These are phyloP conservation scores for Colletotrichum viniferum DNA, from an alignment of 2,329 filamentous ascomycete species.

Conservation along the genomic window DNA sequence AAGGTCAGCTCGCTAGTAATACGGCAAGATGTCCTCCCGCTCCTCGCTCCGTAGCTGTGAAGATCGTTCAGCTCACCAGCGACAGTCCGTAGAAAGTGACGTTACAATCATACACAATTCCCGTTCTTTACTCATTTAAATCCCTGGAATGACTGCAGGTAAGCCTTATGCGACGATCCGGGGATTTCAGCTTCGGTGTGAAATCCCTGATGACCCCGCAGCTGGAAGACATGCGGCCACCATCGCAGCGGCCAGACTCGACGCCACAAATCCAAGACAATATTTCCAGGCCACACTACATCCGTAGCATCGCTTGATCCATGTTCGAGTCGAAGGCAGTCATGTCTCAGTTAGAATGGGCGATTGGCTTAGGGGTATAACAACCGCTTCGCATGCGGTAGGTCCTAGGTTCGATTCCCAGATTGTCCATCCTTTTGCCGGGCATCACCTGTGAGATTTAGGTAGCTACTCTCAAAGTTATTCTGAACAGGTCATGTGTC, in stretches of 20 bases:
- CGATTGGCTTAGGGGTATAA: background rate
- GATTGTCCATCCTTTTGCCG: background rate
- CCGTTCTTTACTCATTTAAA: background rate
- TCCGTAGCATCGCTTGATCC: too few species aligned
- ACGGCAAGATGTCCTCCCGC: background rate
- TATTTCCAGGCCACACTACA: background rate
- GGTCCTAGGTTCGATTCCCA: background rate
- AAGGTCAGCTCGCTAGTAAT: background rate
- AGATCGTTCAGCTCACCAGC: background rate
- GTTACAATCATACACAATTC: background rate
- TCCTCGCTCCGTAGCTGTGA: background rate
- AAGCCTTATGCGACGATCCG: background rate
- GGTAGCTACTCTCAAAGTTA: background rate
- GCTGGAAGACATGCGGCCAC: background rate
- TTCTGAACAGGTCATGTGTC: fast-evolving
- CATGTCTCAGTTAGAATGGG: fast-evolving
- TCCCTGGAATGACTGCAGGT: background rate
- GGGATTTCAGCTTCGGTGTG: background rate
- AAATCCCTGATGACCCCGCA: background rate
- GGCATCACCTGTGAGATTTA: background rate
- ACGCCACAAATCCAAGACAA: background rate
- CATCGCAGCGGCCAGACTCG: background rate
- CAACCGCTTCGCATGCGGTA: background rate
- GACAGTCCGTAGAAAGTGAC: background rate
- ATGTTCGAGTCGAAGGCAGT: fast-evolving